Percentiles rank a stretch among this genome's conserved stretches.
Evolutionary conservation across 2,329 filamentous ascomycete genomes (phyloP).

Genomic region (Phaeosphaeria sp.): DNA sequence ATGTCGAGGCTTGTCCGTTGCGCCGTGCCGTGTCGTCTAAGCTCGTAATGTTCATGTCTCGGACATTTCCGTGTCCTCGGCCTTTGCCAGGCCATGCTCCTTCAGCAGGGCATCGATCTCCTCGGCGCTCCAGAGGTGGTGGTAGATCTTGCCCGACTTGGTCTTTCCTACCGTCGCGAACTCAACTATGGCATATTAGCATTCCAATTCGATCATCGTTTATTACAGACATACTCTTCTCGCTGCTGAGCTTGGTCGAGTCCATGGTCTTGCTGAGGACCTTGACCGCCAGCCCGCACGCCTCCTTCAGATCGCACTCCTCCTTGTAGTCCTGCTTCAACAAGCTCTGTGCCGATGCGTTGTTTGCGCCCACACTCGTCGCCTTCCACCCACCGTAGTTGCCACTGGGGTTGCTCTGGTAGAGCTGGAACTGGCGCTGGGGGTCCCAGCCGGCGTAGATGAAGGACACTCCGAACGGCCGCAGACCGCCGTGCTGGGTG

Average conservation of each 20-base stretch:
- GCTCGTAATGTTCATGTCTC: conserved; percentile 38
- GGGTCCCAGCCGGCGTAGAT: conserved; percentile 99
- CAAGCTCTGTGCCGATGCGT: conserved; percentile 94
- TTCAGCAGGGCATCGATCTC: conserved; percentile 94
- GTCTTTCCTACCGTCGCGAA: conserved; percentile 98
- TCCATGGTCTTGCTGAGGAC: conserved; percentile 99
- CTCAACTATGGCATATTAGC: conserved; percentile 70
- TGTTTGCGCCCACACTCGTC: conserved; percentile 96
- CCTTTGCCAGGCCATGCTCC: conserved; percentile 91
- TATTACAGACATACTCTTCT: conserved; percentile 85
- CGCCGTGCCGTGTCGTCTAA: conserved; percentile 27
- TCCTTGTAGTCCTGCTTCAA: conserved; percentile 99
- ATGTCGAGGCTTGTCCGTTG: conserved; percentile 30
- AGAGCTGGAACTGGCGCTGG: conserved; percentile 95
- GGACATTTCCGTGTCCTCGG: conserved; percentile 46
- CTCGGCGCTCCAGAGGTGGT: conserved; percentile 95
- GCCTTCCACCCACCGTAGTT: conserved; percentile 99
- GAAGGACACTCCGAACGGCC: conserved; percentile 97
- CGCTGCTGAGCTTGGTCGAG: conserved; percentile 96
- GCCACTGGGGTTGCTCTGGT: conserved; percentile 97
- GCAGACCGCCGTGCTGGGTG: conserved; percentile 97
- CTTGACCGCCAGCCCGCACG: conserved; percentile 96
- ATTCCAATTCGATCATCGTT: conserved; percentile 1
- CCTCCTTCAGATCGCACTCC: conserved; percentile 94
- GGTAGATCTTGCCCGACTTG: conserved; percentile 94